Evolutionary conservation across 306 rosid species (phyloP).

Genomic region (Castanea mollissima): DNA sequence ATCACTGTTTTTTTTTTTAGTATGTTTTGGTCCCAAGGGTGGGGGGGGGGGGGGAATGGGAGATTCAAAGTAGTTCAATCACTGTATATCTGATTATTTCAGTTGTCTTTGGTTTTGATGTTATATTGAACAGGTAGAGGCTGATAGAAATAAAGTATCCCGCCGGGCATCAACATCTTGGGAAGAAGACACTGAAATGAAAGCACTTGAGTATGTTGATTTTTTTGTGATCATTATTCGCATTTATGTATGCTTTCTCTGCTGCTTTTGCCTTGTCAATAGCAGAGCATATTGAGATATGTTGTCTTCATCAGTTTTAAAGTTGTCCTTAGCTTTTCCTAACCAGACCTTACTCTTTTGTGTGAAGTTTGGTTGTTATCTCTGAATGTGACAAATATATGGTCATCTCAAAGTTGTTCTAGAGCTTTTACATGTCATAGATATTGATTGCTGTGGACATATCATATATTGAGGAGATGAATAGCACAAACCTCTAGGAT

Average conservation of each 20-base stretch:
- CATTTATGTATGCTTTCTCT: not conserved
- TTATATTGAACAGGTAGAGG: slow-evolving; percentile 68
- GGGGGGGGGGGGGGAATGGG: too few relatives aligned
- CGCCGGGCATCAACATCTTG: slow-evolving; percentile 86
- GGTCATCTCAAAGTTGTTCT: not conserved
- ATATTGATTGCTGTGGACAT: not conserved
- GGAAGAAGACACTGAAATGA: slow-evolving; percentile 94
- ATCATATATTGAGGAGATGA: not conserved
- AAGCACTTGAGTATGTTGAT: slow-evolving; percentile 83
- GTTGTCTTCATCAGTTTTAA: not conserved
- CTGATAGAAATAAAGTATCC: slow-evolving; percentile 76
- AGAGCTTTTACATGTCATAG: not conserved
- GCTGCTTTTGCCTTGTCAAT: not conserved
- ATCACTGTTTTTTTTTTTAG: not conserved
- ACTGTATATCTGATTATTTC: not conserved
- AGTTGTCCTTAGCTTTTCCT: not conserved
- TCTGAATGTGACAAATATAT: not conserved
- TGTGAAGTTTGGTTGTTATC: not conserved
- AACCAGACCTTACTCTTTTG: not conserved
- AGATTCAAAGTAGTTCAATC: slow-evolving; percentile 10
- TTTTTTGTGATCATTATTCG: slow-evolving; percentile 19
- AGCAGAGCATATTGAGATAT: not conserved
- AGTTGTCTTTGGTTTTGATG: not conserved
- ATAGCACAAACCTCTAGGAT: not conserved
- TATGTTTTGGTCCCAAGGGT: too few relatives aligned